Evolutionary conservation across 768 basidiomycete species (phyloP), one percentile per base, ranked within the genome.

Genomic region (Tricholoma sp.): DNA sequence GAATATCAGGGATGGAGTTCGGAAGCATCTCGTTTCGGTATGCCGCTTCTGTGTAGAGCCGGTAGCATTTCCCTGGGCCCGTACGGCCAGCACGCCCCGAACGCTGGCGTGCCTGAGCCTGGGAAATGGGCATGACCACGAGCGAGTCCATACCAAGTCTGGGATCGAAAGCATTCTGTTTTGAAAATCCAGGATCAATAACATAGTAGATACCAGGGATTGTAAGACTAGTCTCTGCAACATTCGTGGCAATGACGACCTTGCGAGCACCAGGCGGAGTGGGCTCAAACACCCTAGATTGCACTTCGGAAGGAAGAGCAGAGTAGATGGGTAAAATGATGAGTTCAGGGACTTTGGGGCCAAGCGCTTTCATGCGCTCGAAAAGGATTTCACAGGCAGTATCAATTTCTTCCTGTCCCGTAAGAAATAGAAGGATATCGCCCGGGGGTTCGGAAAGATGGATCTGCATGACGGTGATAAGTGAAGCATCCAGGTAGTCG

Each of bases 201-300:
- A 99, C 96, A 64, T 98, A 99, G 78, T 98, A 98, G 69, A 99
- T 97, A 29, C 95, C 97, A 32, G 94, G 94, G 66, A 98, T 99
- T 7, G 97, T 98, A 69, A 99, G 79, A 74, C 92, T 94, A 10
- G 97, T 98, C 77, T 99, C 97, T 2, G 97, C 97, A 55, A 98
- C 95, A 71, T 98, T 99, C 22, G 97, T 99, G n/a, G 97, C 96
- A 63, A 99, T 92, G 67, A 98, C 94, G 60, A 96, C 94, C 76
- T 99, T 99, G 59, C 97, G 90, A n/a, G 96, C 87, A 50, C 97
- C 97, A 16, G 94, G 94, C 5, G 97, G 97, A 0, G 97, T 93
- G 5, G 96, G 94, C 59, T 98, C 97, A 73, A 99, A 99, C 39
- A 99, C 96, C 29, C 92, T 83, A 6, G 94, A 98, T 72, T 99